A percentile compares a stretch with the other conserved stretches of the same genome.
phyloP scores from a whole-genome alignment of 225 moss, liverwort and hornwort genomes.

The Ulota crispa region DNA sequence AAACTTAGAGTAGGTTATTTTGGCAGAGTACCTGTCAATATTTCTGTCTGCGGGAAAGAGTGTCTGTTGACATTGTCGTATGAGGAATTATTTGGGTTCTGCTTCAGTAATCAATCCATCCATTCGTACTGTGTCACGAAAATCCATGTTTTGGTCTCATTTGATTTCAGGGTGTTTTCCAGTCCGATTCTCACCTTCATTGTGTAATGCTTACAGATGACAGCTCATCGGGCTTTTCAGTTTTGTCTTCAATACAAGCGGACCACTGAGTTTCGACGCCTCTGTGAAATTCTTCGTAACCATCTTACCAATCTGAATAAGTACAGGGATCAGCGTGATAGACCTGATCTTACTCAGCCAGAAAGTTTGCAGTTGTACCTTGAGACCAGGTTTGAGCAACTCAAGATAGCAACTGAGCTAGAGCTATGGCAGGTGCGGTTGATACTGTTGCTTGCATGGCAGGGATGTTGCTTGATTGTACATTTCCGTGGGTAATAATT shows the following conservation, averaged over 20 bases:
- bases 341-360: slow-evolving; percentile 92
- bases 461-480: neutral
- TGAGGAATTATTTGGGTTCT: neutral
- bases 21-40: neutral
- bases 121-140: neutral
- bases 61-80: neutral
- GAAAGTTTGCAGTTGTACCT: slow-evolving; percentile 95
- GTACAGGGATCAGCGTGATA: slow-evolving; percentile 93
- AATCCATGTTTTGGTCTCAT: neutral
- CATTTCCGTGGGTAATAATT: neutral
- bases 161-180: neutral
- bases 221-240: slow-evolving; percentile 93
- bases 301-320: slow-evolving; percentile 95
- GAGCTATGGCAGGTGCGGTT: slow-evolving; percentile 95
- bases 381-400: slow-evolving; percentile 97
- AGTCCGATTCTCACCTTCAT: neutral
- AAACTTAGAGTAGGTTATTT: neutral
- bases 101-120: neutral
- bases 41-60: neutral
- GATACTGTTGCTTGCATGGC: neutral
- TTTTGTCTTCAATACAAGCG: slow-evolving; percentile 98
- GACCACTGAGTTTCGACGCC: slow-evolving; percentile 88
- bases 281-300: slow-evolving; percentile 97
- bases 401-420: slow-evolving; percentile 95
- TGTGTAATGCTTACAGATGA: slow-evolving; percentile 60